Percentiles rank a stretch among this genome's conserved stretches.
Conservation (phyloP, 345 rosid genomes). For the Brassica incana region DNA sequence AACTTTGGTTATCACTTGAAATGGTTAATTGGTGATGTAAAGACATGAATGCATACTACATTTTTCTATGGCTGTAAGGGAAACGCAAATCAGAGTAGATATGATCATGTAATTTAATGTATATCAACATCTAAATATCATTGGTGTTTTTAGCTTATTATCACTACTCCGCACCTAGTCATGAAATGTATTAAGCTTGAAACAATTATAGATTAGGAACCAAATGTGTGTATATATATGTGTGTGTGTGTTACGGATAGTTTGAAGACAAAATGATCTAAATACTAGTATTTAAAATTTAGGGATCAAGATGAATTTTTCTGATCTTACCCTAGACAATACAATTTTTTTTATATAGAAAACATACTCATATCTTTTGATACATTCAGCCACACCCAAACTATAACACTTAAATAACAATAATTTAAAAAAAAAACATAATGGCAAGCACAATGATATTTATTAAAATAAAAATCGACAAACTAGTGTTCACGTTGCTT, state of each 20-base stretch:
- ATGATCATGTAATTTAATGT: background rate
- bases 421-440: background rate
- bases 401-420: background rate
- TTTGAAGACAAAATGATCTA: background rate
- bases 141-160: too few species aligned
- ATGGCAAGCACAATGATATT: conserved; percentile 17
- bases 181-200: background rate
- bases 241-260: background rate
- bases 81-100: background rate
- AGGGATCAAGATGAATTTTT: background rate
- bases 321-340: background rate
- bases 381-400: background rate
- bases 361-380: background rate
- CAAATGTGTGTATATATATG: too few species aligned
- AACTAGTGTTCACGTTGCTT: conserved; percentile 13
- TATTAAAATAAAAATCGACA: conserved; percentile 9
- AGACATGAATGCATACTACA: conserved; percentile 17
- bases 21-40: conserved; percentile 23
- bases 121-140: too few species aligned
- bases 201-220: background rate
- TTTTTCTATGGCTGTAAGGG: conserved; percentile 9
- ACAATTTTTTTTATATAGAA: background rate
- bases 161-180: background rate
- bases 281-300: too few species aligned
- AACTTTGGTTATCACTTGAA: conserved; percentile 4